Conservation (phyloP, 352 stramenopile genomes). For the Phytopythium litorale region DNA sequence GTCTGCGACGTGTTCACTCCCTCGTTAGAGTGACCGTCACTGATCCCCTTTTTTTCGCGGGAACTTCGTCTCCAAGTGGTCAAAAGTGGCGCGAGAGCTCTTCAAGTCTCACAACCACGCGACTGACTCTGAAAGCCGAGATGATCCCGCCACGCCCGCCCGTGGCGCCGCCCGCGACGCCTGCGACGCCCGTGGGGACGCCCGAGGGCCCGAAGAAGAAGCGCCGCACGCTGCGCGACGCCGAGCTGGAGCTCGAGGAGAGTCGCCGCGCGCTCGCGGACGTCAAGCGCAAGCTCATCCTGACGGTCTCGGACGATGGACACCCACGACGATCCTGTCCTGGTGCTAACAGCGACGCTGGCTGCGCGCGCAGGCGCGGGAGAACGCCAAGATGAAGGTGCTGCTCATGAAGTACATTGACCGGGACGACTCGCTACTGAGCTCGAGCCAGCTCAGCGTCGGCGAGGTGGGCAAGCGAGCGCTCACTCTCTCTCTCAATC, state of each 20-base stretch:
- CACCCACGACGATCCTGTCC: no score
- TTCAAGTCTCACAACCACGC: background rate
- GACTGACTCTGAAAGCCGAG: background rate
- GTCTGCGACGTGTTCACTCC: no score
- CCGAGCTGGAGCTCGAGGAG: constrained; percentile 50
- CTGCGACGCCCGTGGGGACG: background rate
- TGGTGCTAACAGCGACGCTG: background rate
- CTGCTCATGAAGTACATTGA: constrained; percentile 86
- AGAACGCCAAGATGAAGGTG: constrained; percentile 88
- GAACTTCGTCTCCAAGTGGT: background rate
- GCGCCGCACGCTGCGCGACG: constrained; percentile 64
- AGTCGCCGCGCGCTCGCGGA: constrained; percentile 48
- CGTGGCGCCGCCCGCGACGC: background rate
- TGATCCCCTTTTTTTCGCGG: background rate
- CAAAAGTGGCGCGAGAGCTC: background rate
- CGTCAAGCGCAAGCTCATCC: constrained; percentile 58
- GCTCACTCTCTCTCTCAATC: background rate
- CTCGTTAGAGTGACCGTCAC: background rate
- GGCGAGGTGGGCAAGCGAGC: constrained; percentile 18
- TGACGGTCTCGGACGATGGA: constrained; percentile 27
- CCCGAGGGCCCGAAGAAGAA: constrained; percentile 49
- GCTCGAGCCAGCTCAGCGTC: constrained; percentile 71
- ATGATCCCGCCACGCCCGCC: background rate
- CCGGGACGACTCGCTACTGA: constrained; percentile 75
- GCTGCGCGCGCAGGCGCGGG: constrained; percentile 34